phyloP scores from a whole-genome alignment of 257 asterid species.

The Solanum piurae region DNA sequence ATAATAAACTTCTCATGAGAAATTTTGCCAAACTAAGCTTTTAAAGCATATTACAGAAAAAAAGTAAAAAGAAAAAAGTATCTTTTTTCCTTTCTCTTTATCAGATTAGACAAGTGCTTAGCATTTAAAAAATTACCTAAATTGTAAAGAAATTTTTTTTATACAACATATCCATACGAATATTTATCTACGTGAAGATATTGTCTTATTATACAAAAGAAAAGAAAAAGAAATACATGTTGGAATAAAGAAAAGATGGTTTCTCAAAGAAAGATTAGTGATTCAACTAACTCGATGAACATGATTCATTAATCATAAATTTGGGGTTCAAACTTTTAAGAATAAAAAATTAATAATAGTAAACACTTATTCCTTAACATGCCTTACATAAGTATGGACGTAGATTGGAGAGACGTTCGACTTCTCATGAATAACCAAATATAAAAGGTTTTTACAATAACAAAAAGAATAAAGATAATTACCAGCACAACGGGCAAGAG shows the following conservation, averaged over 20 bases:
- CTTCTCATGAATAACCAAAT: not conserved
- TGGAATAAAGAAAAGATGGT: not conserved
- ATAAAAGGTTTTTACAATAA: not conserved
- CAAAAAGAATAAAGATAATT: not conserved
- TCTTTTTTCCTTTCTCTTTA: not conserved
- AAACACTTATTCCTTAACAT: not conserved
- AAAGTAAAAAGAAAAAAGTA: not conserved
- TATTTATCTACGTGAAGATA: not conserved
- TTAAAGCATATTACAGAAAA: not conserved
- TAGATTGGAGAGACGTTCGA: not conserved
- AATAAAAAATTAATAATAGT: not conserved
- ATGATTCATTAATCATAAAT: not conserved
- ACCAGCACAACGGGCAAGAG: slow-evolving; percentile 79
- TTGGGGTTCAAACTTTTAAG: not conserved
- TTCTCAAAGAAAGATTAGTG: not conserved
- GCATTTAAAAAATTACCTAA: not conserved
- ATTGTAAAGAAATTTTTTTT: not conserved
- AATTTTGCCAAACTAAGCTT: not conserved
- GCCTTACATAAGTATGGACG: not conserved
- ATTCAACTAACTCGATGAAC: not conserved
- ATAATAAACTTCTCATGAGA: not conserved
- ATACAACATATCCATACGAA: not conserved
- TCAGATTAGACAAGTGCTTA: not conserved
- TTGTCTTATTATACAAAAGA: not conserved
- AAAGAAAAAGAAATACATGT: not conserved